Conservation (phyloP, 2,329 filamentous ascomycete species). For the Colletotrichum noveboracense region DNA sequence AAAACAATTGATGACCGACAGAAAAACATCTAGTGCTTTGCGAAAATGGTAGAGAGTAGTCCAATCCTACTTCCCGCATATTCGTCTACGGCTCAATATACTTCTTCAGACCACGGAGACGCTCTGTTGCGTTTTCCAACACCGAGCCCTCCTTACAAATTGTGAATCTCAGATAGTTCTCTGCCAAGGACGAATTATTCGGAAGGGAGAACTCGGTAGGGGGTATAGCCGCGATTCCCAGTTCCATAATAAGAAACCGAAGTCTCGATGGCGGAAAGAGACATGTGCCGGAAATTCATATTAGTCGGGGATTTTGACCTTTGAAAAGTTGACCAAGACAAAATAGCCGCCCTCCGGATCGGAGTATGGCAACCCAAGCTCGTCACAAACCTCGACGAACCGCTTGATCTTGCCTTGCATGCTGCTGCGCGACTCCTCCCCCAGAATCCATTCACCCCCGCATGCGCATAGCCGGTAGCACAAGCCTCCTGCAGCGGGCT, state of each 20-base stretch:
- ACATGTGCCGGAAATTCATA: slow-evolving; percentile 93
- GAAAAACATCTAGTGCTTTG: no score
- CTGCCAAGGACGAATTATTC: slow-evolving; percentile 79
- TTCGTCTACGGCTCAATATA: slow-evolving; percentile 53
- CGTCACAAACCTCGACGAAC: slow-evolving; percentile 83
- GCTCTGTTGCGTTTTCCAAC: slow-evolving; percentile 77
- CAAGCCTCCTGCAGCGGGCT: slow-evolving; percentile 94
- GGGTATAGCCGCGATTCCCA: slow-evolving; percentile 94
- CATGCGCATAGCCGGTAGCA: slow-evolving; percentile 83
- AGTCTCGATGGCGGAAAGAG: slow-evolving; percentile 84
- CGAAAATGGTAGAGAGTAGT: no score
- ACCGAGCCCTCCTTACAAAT: slow-evolving; percentile 95
- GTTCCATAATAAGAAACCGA: slow-evolving; percentile 97
- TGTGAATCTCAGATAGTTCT: slow-evolving; percentile 93
- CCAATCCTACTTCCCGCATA: no score
- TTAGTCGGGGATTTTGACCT: slow-evolving; percentile 80
- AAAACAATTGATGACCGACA: no score
- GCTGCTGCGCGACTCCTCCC: slow-evolving; percentile 80
- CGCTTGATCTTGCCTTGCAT: slow-evolving; percentile 89
- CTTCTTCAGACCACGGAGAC: slow-evolving; percentile 74
- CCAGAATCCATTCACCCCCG: slow-evolving; percentile 87
- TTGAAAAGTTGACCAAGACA: slow-evolving; percentile 90
- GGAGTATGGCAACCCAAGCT: slow-evolving; percentile 80
- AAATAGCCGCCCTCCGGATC: slow-evolving; percentile 98
- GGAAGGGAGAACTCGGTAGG: slow-evolving; percentile 97